A percentile compares a stretch with the other conserved stretches of the same genome.
phyloP scores from a whole-genome alignment of 2,329 filamentous ascomycete species.

The Alternaria alternata region DNA sequence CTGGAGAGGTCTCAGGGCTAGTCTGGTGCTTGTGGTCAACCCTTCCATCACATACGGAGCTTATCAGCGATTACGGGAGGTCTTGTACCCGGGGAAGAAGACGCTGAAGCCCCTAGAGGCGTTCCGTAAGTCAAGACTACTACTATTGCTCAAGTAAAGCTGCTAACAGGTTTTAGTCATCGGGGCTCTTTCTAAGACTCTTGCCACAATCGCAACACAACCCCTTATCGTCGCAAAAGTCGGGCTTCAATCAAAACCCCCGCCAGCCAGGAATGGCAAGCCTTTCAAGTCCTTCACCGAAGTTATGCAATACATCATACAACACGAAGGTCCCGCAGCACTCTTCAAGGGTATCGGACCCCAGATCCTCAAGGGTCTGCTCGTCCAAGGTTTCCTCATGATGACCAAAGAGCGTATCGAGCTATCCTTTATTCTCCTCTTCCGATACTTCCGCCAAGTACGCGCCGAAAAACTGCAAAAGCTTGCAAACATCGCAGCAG shows the following conservation, averaged over 20 bases:
- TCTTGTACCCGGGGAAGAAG: constrained; percentile 78
- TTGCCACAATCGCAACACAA: constrained; percentile 92
- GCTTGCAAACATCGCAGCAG: constrained; percentile 69
- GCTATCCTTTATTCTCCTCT: constrained; percentile 82
- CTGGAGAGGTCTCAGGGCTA: constrained; percentile 95
- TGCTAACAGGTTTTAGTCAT: constrained; percentile 67
- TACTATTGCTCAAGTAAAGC: constrained; percentile 1
- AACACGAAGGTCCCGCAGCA: constrained; percentile 83
- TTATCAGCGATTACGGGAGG: constrained; percentile 84
- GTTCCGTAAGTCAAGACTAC: constrained; percentile 72
- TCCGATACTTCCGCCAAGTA: constrained; percentile 79
- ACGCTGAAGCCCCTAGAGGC: constrained; percentile 85
- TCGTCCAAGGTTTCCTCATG: constrained; percentile 97
- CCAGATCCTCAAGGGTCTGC: constrained; percentile 88
- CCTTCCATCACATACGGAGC: constrained; percentile 97
- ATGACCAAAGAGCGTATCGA: constrained; percentile 99
- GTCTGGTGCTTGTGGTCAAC: constrained; percentile 93
- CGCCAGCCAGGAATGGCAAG: constrained; percentile 82
- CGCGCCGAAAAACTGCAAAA: constrained; percentile 74
- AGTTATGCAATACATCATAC: constrained; percentile 92
- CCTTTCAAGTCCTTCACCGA: constrained; percentile 93
- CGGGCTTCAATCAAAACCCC: constrained; percentile 91
- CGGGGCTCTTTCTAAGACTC: constrained; percentile 88
- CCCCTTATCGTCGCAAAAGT: constrained; percentile 98
- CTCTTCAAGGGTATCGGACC: constrained; percentile 97